Evolutionary conservation across 306 rosid genomes (phyloP), one percentile per base, ranked within the genome.

Genomic region (Prunus armeniaca): DNA sequence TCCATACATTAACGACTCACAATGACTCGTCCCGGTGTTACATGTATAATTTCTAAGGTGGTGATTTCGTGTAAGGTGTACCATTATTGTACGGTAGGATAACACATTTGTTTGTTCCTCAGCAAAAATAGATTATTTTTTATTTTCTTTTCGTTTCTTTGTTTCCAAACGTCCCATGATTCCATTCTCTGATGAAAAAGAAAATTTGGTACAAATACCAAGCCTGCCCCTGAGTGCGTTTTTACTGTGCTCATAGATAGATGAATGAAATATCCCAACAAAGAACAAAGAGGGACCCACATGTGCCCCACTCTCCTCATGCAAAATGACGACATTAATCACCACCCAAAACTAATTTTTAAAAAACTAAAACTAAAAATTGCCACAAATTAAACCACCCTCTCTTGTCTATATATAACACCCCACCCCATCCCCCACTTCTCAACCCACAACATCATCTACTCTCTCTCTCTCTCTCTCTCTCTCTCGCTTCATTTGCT

Each of bases 251-350:
- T 54, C 70, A 54, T 13, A 49, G 71, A 72, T 63, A 15, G 25
- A 24, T 60, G 68, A 60, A 46, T 18, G 58, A 73, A 45, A 19
- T 65, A 80, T 84, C 87, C 83, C 75, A 79, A 64, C 28, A 20
- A 66, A 30, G 38, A 69, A 71, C 72, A 27, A 58, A 22, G 32
- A 0, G 46, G 84, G 79, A 27, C 81, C 75, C 70, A 27, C 55
- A 8, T 5, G 77, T 62, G n/a, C 68, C 77, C 76, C 78, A 75
- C 67, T 52, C 3, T 27, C 64, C 72, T 70, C 71, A 77, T 73
- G 79, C 81, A 77, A 70, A 67, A 81, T 88, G 89, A 88, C 93
- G 67, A 68, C 88, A 90, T 68, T 79, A 79, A 58, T 81, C 83
- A 74, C 84, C 76, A 52, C 13, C 65, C 9, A 25, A 56, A 60